These are phyloP conservation scores for Eutrema yunnanense DNA, from an alignment of 345 rosid species.

Conservation along the genomic window DNA sequence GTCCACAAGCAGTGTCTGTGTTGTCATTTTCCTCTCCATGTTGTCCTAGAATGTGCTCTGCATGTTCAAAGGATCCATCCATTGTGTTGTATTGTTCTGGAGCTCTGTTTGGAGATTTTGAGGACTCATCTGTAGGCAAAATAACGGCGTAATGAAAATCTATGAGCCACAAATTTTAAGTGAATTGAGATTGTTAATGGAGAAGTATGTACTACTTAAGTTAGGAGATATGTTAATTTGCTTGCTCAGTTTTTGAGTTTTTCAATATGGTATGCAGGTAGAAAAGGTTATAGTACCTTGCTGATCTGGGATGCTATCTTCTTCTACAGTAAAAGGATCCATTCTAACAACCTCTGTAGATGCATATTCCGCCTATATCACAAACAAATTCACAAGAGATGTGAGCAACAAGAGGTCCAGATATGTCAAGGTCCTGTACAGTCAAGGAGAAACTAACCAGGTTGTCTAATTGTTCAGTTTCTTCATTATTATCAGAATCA, in stretches of 20 bases:
- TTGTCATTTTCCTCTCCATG: slow-evolving; percentile 29
- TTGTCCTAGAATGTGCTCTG: slow-evolving; percentile 28
- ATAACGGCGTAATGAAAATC: not conserved
- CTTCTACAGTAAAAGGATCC: slow-evolving; percentile 23
- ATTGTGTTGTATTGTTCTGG: slow-evolving; percentile 14
- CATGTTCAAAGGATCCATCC: slow-evolving; percentile 26
- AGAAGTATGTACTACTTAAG: not conserved
- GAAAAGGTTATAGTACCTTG: slow-evolving; percentile 36
- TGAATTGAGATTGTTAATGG: not conserved
- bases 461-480: slow-evolving; percentile 23
- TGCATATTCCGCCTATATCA: slow-evolving; percentile 32
- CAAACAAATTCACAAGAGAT: slow-evolving; percentile 16
- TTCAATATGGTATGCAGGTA: slow-evolving; percentile 6
- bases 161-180: not conserved
- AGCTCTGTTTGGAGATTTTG: slow-evolving; percentile 29
- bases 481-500: slow-evolving; percentile 25
- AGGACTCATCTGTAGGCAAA: slow-evolving; percentile 36
- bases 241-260: not conserved
- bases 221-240: not conserved
- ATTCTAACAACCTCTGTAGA: slow-evolving; percentile 27
- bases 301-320: slow-evolving; percentile 23
- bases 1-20: slow-evolving; percentile 9
- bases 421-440: slow-evolving; percentile 3
- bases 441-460: slow-evolving; percentile 36
- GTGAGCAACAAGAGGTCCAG: slow-evolving; percentile 7